Percentiles rank a stretch among this genome's conserved stretches.
phyloP scores from a whole-genome alignment of 805 yeast species.

The Nakazawaea sp. region DNA sequence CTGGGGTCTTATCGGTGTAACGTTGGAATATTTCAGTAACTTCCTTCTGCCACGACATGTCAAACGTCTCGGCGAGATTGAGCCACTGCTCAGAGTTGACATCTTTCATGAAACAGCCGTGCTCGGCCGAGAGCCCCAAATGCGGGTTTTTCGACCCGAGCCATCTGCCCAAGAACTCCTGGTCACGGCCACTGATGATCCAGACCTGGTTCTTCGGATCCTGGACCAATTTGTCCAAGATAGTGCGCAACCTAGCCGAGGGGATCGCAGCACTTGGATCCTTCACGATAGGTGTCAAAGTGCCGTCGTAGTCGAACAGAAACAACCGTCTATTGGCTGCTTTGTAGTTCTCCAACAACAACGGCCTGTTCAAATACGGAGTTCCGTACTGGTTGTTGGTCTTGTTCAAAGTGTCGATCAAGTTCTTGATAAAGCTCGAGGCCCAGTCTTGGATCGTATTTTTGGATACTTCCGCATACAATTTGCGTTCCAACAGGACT shows the following conservation, averaged over 20 bases:
- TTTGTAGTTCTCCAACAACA: constrained; percentile 52
- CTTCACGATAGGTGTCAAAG: constrained; percentile 90
- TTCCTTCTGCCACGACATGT: constrained; percentile 91
- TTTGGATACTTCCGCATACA: constrained; percentile 57
- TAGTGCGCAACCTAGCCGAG: constrained; percentile 56
- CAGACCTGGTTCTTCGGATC: constrained; percentile 86
- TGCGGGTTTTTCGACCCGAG: constrained; percentile 56
- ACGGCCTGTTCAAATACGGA: constrained; percentile 75
- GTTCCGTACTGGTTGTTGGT: constrained; percentile 50
- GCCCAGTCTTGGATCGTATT: constrained; percentile 84
- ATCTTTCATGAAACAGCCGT: constrained; percentile 89
- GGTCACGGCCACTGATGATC: constrained; percentile 96
- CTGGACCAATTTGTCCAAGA: constrained; percentile 50
- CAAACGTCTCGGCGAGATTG: constrained; percentile 72
- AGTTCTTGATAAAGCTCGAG: constrained; percentile 45
- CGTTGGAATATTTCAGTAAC: constrained; percentile 68
- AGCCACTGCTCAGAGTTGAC: constrained; percentile 67
- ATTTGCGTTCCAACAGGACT: constrained; percentile 36
- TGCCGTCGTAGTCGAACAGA: constrained; percentile 95
- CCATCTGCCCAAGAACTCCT: constrained; percentile 82
- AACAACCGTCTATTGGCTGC: constrained; percentile 65
- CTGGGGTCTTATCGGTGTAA: constrained; percentile 87
- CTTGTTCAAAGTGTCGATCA: constrained; percentile 32
- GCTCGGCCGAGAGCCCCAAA: constrained; percentile 91
- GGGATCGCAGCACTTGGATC: constrained; percentile 99